Base-by-base conservation (phyloP, 2,329 filamentous ascomycete species). In the Penicillium olsonii region DNA sequence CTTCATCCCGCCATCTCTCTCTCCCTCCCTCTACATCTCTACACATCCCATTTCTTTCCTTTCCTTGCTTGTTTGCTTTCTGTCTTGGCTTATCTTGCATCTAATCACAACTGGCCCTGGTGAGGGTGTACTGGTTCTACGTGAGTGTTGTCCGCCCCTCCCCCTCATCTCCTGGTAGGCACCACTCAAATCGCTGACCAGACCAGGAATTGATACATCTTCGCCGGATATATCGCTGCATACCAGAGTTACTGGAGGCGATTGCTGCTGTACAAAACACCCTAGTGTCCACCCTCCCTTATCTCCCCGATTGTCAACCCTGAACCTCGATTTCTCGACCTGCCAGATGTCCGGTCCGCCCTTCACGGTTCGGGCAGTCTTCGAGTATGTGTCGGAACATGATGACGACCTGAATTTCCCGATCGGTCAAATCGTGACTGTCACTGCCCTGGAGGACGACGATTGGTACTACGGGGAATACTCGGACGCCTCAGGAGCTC, bases 391-490 rank as follows among this genome's bases (percentile, higher is more conserved):
- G 68, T 97, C 94, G 60, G 83, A 84, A 55, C 92, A 99, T 72
- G 91, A 96, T 62, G 94, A 99, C 74, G 94, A 99, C 75, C 85
- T 99, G 61, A 88, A 84, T 68, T 99, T 99, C 70, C 72, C 81
- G 52, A 77, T 83, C 64, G 91, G 90, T 59, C 92, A 96, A 75
- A 82, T 97, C 72, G 95, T 99, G 68, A 94, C 88, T 44, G 92
- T 99, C 56, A 96, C 87, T 37, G 92, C 92, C 52, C 84, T 90
- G 71, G 94, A 97, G 68, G 94, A 96, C 68, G 85, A 81, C 56
- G 95, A 97, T 69, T 97, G 92, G 94, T 95, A 94, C 69, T 84
- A 83, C 56, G 92, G 94, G 60, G 87, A 94, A 72, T 96, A 96
- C 70, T 76, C 85, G 56, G 89, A 95, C 72, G 83, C 84, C 52